phyloP scores from a whole-genome alignment of 2,329 filamentous ascomycete genomes.

The Xylariaceae sp. region DNA sequence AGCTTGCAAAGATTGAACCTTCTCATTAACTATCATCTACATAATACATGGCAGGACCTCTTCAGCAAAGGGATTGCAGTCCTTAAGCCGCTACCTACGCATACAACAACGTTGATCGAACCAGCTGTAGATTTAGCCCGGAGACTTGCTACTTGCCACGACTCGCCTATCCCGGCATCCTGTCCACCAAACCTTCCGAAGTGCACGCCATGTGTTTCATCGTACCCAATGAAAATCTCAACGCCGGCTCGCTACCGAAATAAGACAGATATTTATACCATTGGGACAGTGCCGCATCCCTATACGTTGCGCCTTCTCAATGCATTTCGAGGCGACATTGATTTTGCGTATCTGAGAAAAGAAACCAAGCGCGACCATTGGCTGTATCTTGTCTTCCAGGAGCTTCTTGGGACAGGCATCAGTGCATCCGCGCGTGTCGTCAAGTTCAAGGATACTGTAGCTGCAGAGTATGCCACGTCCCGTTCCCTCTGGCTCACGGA shows the following conservation, averaged over 20 bases:
- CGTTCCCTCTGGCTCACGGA: slow-evolving; percentile 77
- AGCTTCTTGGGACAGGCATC: slow-evolving; percentile 58
- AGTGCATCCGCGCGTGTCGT: slow-evolving; percentile 61
- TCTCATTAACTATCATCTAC: slow-evolving; percentile 80
- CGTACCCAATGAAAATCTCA: slow-evolving; percentile 59
- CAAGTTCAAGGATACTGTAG: slow-evolving; percentile 75
- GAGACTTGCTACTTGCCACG: slow-evolving; percentile 69
- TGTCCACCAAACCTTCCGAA: slow-evolving; percentile 76
- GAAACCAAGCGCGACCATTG: slow-evolving; percentile 71
- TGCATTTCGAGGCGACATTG: slow-evolving; percentile 54
- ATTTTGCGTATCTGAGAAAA: slow-evolving; percentile 59
- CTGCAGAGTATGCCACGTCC: slow-evolving; percentile 56
- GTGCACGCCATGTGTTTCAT: slow-evolving; percentile 68
- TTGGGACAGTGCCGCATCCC: slow-evolving; percentile 85
- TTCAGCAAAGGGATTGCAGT: slow-evolving; percentile 75
- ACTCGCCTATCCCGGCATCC: slow-evolving; percentile 64
- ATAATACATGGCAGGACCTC: slow-evolving; percentile 74
- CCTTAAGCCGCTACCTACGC: slow-evolving; percentile 69
- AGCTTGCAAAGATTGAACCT: slow-evolving; percentile 62
- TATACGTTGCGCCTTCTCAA: slow-evolving; percentile 72
- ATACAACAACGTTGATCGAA: slow-evolving; percentile 67
- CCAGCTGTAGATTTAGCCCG: slow-evolving; percentile 67
- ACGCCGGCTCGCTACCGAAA: slow-evolving; percentile 66
- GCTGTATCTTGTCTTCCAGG: slow-evolving; percentile 65
- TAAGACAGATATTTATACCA: slow-evolving; percentile 65